Evolutionary conservation across 805 yeast genomes (phyloP), one percentile per base, ranked within the genome.

Genomic region (Wickerhamomyces chambardii): DNA sequence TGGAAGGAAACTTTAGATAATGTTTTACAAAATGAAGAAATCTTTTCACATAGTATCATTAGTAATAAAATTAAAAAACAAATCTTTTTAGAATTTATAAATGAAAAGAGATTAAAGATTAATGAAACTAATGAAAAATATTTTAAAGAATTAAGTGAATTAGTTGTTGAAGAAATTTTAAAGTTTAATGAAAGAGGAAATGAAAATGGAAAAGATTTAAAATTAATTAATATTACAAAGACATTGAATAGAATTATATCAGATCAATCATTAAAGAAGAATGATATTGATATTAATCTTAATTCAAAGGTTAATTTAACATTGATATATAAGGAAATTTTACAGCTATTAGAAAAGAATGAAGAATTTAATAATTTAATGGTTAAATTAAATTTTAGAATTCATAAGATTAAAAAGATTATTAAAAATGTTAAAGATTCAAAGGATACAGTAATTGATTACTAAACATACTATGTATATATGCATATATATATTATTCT

Each of bases 21-120:
- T n/a, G 36, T 69, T 36, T 69, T 83, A 5, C 53, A 61, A 5
- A 76, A 79, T 37, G 92, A 84, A 47, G 78, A 86, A 0, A 70
- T 80, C 6, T 80, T 75, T 50, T 68, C 65, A 37, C 77, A 74
- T 50, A 64, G 84, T 1, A 65, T 75, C 15, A 64, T 77, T 9
- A 68, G 77, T 17, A 85, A 78, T 33, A 59, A 59, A 21, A 69
- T 78, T 34, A 75, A 80, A 36, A 64, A 65, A 32, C 64, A 65
- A 31, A 65, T 78, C 3, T 84, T 76, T 48, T 47, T 60, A 25
- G 72, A 72, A 17, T 80, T 66, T 44, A 65, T 73, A 3, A 53
- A 50, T 5, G 47, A 50, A 43, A 39, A 2, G 37, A 39, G 6
- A 47, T 11, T 24, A 2, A 24, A 11, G n/a, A 12, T 24, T 24